phyloP scores from a whole-genome alignment of 2,329 filamentous ascomycete genomes.

The Elsinoe perseae region DNA sequence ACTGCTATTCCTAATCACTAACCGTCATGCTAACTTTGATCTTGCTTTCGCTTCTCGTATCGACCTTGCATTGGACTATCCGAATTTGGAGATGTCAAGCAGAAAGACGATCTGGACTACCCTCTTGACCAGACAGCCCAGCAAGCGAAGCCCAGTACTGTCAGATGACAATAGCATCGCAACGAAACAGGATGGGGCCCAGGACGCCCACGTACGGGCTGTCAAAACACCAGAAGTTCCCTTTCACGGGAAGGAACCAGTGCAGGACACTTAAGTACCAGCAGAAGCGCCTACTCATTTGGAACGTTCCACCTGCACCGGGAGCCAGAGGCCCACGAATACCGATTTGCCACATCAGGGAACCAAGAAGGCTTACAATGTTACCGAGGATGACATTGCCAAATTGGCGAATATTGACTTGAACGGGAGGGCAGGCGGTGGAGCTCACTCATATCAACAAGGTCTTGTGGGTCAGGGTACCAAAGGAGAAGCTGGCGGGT shows the following conservation, averaged over 20 bases:
- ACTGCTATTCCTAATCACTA: constrained; percentile 83
- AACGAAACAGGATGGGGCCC: neutral
- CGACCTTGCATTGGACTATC: constrained; percentile 76
- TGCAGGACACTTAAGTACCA: no score
- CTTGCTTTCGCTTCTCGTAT: constrained; percentile 85
- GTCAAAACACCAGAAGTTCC: no score
- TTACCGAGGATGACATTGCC: no score
- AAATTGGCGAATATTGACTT: no score
- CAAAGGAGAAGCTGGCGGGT: constrained; percentile 9
- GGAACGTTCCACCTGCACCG: no score
- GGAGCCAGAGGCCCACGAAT: no score
- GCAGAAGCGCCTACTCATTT: no score
- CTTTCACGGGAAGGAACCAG: no score
- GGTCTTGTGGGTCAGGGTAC: constrained; percentile 13
- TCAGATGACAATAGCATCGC: neutral
- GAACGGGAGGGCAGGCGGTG: neutral
- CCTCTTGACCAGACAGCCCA: neutral
- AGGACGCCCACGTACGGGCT: no score
- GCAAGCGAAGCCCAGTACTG: neutral
- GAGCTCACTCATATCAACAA: constrained; percentile 12
- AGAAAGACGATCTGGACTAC: constrained; percentile 1
- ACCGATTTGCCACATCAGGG: no score
- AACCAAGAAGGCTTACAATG: no score
- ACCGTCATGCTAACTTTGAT: constrained; percentile 80
- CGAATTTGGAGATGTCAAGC: constrained; percentile 46